These are phyloP conservation scores for Tausonia pullulans DNA, from an alignment of 1,284 basidiomycete species.

Conservation along the genomic window DNA sequence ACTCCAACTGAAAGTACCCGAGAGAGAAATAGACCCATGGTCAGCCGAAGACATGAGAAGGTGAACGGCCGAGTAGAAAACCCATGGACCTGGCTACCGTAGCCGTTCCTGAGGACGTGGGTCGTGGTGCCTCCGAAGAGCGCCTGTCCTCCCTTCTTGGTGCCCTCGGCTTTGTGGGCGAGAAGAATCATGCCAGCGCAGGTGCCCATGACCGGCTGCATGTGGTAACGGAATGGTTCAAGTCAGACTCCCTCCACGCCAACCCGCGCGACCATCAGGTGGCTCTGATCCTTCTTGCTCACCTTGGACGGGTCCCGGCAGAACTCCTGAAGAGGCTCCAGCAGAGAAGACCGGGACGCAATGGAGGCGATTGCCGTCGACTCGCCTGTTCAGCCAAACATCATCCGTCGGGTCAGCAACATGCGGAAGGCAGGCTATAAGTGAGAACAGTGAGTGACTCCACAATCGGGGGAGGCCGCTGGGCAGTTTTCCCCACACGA, in stretches of 20 bases:
- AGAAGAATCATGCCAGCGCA: slow-evolving; percentile 85
- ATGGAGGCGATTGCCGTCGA: slow-evolving; percentile 81
- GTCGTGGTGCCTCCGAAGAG: slow-evolving; percentile 68
- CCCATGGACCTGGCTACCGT: slow-evolving; percentile 58
- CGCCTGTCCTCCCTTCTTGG: slow-evolving; percentile 78
- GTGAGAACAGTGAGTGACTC: too few relatives aligned
- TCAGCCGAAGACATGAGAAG: background rate
- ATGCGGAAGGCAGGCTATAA: too few relatives aligned
- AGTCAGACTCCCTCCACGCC: too few relatives aligned
- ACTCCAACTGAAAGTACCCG: slow-evolving; percentile 50
- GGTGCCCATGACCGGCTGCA: slow-evolving; percentile 72
- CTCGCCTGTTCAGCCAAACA: slow-evolving; percentile 39
- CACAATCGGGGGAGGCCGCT: too few relatives aligned
- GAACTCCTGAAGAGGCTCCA: slow-evolving; percentile 64
- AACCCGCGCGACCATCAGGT: too few relatives aligned
- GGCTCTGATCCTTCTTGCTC: background rate
- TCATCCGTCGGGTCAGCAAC: too few relatives aligned
- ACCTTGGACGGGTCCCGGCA: slow-evolving; percentile 37
- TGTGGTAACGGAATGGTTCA: background rate
- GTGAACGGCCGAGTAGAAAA: slow-evolving; percentile 1
- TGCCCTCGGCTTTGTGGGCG: slow-evolving; percentile 52
- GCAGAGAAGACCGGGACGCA: slow-evolving; percentile 58
- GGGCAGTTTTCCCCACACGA: too few relatives aligned
- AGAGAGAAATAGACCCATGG: background rate
- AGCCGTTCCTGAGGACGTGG: slow-evolving; percentile 68